Base-by-base conservation (phyloP, 75 land plant species). In the Picea sitchensis region DNA sequence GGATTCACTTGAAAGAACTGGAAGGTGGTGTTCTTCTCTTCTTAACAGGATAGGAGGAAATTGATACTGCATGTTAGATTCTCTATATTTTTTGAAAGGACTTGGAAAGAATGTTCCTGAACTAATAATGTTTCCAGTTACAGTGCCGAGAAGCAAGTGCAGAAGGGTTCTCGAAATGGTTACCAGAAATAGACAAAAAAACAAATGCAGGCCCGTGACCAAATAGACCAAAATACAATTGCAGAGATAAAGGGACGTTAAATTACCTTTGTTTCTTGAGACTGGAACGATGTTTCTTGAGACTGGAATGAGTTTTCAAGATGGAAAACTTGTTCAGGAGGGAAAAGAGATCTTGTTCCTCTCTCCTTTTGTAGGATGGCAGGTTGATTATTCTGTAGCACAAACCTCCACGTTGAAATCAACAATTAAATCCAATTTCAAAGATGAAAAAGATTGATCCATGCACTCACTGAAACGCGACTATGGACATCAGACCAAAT, bases 321-420 rank as follows among this genome's bases (percentile, higher is more conserved):
- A 36, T 36, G 0, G 38, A 36, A 36, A 36, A 36, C 1, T 36
- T 36, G 38, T 36, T 36, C 26, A 26, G 26, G 26, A 26, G 26
- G 26, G 38, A 1, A 36, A 36, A 36, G 38, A 1, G 2, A 91
- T 61, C 86, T 91, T 86, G 89, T 93, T 36, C 83, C 91, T 65
- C 95, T 93, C 21, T 87, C 90, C 26, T 26, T 26, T 26, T 26
- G 26, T 26, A 26, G 73, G 90, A 89, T 60, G 89, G 91, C 88
- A 93, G 91, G 73, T 87, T 88, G 15, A 81, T 89, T 67, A 91
- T 91, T 20, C 91, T 93, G 82, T 90, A 89, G 2, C 91, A 91
- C 23, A 88, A 93, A 15, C 91, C 95, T 79, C 91, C 26, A 26
- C 26, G 26, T 26, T 26, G 26, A 26, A 26, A 26, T 26, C 26